Conservation (phyloP, 73 alveolate species). For the Paramecium octaurelia region DNA sequence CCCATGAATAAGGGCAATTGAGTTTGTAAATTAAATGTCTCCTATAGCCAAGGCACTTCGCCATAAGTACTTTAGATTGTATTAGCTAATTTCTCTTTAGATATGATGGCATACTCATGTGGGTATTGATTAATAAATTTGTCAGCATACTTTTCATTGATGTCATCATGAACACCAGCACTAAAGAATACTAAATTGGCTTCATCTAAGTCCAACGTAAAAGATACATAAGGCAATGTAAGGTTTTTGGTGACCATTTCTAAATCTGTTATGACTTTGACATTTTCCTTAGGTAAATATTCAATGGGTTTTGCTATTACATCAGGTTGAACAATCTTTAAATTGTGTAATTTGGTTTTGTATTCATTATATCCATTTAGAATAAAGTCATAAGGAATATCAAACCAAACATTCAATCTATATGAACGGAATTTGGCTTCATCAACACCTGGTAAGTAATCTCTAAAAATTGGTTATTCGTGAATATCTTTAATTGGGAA, state of each 20-base stretch:
- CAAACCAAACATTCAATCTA: constrained; percentile 89
- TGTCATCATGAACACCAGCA: constrained; percentile 68
- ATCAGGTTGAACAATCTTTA: constrained; percentile 25
- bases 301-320: constrained; percentile 54
- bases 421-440: constrained; percentile 90
- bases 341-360: constrained; percentile 52
- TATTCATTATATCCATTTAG: constrained; percentile 67
- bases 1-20: constrained; percentile 94
- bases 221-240: constrained; percentile 68
- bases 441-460: constrained; percentile 80
- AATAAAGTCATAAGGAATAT: constrained; percentile 84
- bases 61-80: constrained; percentile 75
- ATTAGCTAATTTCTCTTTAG: constrained; percentile 84
- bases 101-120: constrained; percentile 82
- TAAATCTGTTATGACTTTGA: constrained; percentile 83
- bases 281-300: constrained; percentile 59
- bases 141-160: constrained; percentile 61
- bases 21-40: constrained; percentile 81
- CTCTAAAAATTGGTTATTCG: constrained; percentile 80
- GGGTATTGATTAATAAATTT: constrained; percentile 87
- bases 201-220: constrained; percentile 73
- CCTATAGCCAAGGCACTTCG: constrained; percentile 70
- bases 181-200: constrained; percentile 82
- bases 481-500: constrained; percentile 83
- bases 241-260: constrained; percentile 76